A percentile compares a stretch with the other conserved stretches of the same genome.
Evolutionary conservation across 306 rosid genomes (phyloP).

Genomic region (Arachis hypogaea): DNA sequence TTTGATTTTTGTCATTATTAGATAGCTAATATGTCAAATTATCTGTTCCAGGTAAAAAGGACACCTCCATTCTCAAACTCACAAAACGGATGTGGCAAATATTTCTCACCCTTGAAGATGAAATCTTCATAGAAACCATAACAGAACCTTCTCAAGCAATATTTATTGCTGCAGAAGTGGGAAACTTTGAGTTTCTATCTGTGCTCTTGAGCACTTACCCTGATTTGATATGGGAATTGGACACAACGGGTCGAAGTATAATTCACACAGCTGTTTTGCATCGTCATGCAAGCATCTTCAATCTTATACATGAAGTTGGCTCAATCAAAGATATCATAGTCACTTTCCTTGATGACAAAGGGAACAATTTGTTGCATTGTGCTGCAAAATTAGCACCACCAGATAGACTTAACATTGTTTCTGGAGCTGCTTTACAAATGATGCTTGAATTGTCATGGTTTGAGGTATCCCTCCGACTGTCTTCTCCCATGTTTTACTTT

Average conservation of each 20-base stretch:
- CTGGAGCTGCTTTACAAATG: slow-evolving; percentile 58
- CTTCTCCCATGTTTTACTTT: neutral
- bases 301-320: neutral
- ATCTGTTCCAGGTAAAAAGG: slow-evolving; percentile 23
- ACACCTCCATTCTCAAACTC: slow-evolving; percentile 30
- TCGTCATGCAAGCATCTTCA: neutral
- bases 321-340: slow-evolving; percentile 38
- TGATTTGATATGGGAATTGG: slow-evolving; percentile 49
- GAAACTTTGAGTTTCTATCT: slow-evolving; percentile 52
- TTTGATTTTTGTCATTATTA: neutral
- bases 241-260: slow-evolving; percentile 29
- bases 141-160: slow-evolving; percentile 35
- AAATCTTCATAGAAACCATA: neutral
- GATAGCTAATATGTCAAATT: neutral
- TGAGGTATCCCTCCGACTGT: slow-evolving; percentile 37
- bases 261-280: slow-evolving; percentile 45
- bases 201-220: slow-evolving; percentile 44
- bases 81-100: slow-evolving; percentile 21
- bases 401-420: slow-evolving; percentile 38
- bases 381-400: slow-evolving; percentile 45
- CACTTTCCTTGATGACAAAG: neutral
- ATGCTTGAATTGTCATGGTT: slow-evolving; percentile 51
- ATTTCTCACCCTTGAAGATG: slow-evolving; percentile 21
- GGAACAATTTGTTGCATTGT: slow-evolving; percentile 38
- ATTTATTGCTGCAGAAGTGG: slow-evolving; percentile 44